These are phyloP conservation scores for Coleophoma crateriformis DNA, from an alignment of 2,329 filamentous ascomycete genomes.

Conservation along the genomic window DNA sequence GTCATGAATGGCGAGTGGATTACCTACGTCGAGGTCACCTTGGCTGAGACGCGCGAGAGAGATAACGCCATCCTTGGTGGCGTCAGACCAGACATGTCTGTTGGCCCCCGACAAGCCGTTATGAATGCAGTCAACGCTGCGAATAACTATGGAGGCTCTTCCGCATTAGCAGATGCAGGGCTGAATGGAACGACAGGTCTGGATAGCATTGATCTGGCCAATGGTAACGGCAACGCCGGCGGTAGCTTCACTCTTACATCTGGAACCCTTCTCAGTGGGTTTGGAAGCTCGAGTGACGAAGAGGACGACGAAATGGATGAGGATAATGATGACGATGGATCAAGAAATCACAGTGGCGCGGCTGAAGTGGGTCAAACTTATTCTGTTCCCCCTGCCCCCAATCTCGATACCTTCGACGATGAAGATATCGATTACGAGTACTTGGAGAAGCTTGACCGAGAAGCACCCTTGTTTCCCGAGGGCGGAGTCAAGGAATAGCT, in stretches of 20 bases:
- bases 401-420: slow-evolving; percentile 28
- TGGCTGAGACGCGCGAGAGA: slow-evolving; percentile 89
- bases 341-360: slow-evolving; percentile 36
- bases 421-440: slow-evolving; percentile 30
- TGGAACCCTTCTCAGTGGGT: slow-evolving; percentile 77
- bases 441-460: slow-evolving; percentile 28
- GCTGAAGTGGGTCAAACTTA: slow-evolving; percentile 49
- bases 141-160: slow-evolving; percentile 53
- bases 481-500: slow-evolving; percentile 56
- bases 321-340: slow-evolving; percentile 62
- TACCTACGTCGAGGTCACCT: slow-evolving; percentile 86
- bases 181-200: slow-evolving; percentile 54
- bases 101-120: slow-evolving; percentile 67
- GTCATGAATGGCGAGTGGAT: slow-evolving; percentile 91
- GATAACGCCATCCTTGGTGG: slow-evolving; percentile 98
- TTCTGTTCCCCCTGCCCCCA: slow-evolving; percentile 28
- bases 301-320: slow-evolving; percentile 93
- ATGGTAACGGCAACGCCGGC: slow-evolving; percentile 58
- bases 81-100: slow-evolving; percentile 83
- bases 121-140: slow-evolving; percentile 51
- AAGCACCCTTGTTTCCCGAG: slow-evolving; percentile 28
- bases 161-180: slow-evolving; percentile 73
- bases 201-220: slow-evolving; percentile 60
- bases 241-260: slow-evolving; percentile 68
- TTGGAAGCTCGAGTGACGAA: slow-evolving; percentile 91